Percentiles rank a stretch among this genome's conserved stretches.
phyloP scores from a whole-genome alignment of 352 stramenopile species.

The Globisporangium sylvaticum region DNA sequence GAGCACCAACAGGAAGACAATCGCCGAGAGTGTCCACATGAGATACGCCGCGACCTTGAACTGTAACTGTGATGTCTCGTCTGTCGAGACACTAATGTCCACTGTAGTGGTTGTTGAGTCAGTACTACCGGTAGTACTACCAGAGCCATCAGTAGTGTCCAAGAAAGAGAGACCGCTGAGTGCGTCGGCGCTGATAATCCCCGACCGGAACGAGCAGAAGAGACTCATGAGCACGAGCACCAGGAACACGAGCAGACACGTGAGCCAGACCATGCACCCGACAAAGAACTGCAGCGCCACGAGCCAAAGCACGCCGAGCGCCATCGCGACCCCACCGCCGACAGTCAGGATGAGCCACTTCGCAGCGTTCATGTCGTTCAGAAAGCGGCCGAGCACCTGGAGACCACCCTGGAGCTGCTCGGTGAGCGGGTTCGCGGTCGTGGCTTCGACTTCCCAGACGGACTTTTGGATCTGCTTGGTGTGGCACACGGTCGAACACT shows the following conservation, averaged over 20 bases:
- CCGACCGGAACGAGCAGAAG: conserved; percentile 70
- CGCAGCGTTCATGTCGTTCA: conserved; percentile 74
- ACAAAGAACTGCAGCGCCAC: conserved; percentile 76
- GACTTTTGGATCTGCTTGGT: conserved; percentile 64
- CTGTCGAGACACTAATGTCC: conserved; percentile 22
- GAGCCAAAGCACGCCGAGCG: conserved; percentile 68
- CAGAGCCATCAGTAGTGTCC: conserved; percentile 9
- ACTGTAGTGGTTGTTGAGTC: neutral
- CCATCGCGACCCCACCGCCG: conserved; percentile 44
- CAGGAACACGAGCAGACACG: conserved; percentile 58
- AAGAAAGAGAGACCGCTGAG: conserved; percentile 42
- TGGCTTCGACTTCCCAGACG: conserved; percentile 52
- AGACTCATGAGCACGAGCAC: conserved; percentile 64
- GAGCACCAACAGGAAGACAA: conserved; percentile 57
- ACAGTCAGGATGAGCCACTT: conserved; percentile 52
- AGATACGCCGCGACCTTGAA: conserved; percentile 70
- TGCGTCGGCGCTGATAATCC: conserved; percentile 44
- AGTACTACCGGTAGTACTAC: neutral
- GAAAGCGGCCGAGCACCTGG: conserved; percentile 56
- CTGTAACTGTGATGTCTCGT: conserved; percentile 39
- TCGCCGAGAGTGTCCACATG: conserved; percentile 41
- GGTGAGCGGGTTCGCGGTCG: conserved; percentile 57
- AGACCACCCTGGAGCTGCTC: conserved; percentile 63
- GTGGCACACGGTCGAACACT: conserved; percentile 49
- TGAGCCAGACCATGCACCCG: conserved; percentile 76